A percentile compares a stretch with the other conserved stretches of the same genome.
phyloP scores from a whole-genome alignment of 352 stramenopile species.

The Peronosclerospora sorghi region DNA sequence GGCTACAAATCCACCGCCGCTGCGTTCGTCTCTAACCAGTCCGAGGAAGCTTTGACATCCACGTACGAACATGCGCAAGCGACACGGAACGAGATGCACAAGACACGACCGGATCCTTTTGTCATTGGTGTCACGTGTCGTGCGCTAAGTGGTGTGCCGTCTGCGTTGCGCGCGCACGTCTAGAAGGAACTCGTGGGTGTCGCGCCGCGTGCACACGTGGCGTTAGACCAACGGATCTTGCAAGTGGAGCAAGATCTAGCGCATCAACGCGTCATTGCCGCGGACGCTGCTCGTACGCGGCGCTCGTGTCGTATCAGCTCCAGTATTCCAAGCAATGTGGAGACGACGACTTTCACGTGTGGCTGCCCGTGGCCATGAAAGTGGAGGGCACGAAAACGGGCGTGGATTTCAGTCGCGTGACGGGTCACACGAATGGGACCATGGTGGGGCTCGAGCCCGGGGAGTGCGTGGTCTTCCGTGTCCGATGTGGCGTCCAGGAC shows the following conservation, averaged over 20 bases:
- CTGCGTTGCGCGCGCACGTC: conserved; percentile 37
- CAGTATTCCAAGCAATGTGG: conserved; percentile 55
- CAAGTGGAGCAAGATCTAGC: conserved; percentile 72
- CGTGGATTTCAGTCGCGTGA: conserved; percentile 33
- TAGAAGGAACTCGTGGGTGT: conserved; percentile 78
- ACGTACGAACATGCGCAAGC: too few relatives aligned
- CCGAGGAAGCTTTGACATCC: too few relatives aligned
- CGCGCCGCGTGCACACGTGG: conserved; percentile 41
- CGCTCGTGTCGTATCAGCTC: conserved; percentile 38
- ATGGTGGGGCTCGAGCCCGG: conserved; percentile 49
- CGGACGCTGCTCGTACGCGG: conserved; percentile 67
- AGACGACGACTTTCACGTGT: conserved; percentile 49
- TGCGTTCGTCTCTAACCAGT: too few relatives aligned
- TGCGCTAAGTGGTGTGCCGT: conserved; percentile 53
- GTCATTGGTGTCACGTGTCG: conserved; percentile 64
- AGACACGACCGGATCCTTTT: conserved; percentile 61
- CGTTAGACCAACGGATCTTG: conserved; percentile 62
- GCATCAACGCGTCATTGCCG: conserved; percentile 87
- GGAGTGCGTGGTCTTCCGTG: conserved; percentile 47
- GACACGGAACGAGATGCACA: conserved; percentile 37
- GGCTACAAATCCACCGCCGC: too few relatives aligned
- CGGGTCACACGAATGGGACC: conserved; percentile 44
- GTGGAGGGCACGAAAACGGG: conserved; percentile 26
- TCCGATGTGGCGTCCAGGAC: conserved; percentile 45
- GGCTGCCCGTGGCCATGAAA: conserved; percentile 44